Evolutionary conservation across 2,329 filamentous ascomycete genomes (phyloP).

Genomic region (Talaromyces sp.): DNA sequence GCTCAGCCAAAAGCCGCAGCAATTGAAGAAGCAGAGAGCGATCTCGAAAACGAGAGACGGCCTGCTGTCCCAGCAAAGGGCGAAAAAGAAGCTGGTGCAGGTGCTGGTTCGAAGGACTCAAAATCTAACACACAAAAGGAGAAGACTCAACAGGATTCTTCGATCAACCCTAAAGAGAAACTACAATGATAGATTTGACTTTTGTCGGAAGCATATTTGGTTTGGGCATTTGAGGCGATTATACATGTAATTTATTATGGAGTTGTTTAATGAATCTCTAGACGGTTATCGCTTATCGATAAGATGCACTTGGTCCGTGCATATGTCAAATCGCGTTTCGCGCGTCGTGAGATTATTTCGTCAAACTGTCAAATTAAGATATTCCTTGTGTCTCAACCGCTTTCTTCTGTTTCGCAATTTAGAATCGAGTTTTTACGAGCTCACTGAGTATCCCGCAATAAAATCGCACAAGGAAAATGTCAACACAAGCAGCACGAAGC

Average conservation of each 20-base stretch:
- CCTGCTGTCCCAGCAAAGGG: constrained; percentile 1
- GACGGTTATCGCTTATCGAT: constrained; percentile 19
- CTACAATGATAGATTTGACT: constrained; percentile 7
- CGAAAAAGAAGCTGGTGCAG: neutral
- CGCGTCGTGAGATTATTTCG: constrained; percentile 7
- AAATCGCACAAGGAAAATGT: constrained; percentile 27
- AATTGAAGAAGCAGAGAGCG: neutral
- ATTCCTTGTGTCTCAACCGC: neutral
- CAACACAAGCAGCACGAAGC: constrained; percentile 35
- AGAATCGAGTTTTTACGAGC: too few species aligned
- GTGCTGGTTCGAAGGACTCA: neutral
- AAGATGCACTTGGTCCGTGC: constrained; percentile 34
- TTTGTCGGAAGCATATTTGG: neutral
- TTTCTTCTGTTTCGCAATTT: neutral
- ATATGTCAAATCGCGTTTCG: constrained; percentile 20
- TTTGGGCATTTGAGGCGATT: neutral
- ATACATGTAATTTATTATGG: neutral
- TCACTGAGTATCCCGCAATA: too few species aligned
- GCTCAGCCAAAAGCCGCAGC: neutral
- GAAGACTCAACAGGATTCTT: neutral
- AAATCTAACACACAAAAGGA: neutral
- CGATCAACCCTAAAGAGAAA: neutral
- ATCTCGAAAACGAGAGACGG: neutral
- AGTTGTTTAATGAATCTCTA: neutral
- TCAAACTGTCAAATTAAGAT: neutral